phyloP scores from a whole-genome alignment of 306 rosid species.

The Quercus glauca region DNA sequence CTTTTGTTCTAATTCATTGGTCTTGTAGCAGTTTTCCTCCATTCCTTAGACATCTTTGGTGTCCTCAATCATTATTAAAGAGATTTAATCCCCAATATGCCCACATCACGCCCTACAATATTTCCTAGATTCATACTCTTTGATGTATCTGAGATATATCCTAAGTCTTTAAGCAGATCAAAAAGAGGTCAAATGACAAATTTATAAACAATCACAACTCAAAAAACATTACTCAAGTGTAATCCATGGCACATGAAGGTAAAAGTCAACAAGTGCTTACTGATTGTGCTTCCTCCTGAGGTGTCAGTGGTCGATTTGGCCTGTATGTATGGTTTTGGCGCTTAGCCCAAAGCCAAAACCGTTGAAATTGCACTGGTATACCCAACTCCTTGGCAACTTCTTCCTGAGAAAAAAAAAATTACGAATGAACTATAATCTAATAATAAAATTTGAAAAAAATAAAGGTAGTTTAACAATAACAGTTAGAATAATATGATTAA shows the following conservation, averaged over 20 bases:
- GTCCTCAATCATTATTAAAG: not conserved
- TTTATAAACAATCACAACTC: not conserved
- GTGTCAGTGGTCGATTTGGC: constrained; percentile 43
- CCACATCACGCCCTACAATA: not conserved
- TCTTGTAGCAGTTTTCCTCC: not conserved
- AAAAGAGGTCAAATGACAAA: not conserved
- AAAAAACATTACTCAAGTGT: not conserved
- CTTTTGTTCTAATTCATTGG: not conserved
- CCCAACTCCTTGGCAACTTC: constrained; percentile 52
- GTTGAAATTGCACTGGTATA: constrained; percentile 43
- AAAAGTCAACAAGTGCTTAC: constrained; percentile 13
- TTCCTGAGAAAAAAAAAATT: constrained; percentile 23
- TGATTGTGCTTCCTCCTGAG: constrained; percentile 41
- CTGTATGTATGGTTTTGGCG: constrained; percentile 50
- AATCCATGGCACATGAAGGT: not conserved
- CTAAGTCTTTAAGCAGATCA: not conserved
- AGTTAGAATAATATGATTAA: no score
- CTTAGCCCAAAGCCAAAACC: constrained; percentile 52
- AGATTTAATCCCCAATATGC: not conserved
- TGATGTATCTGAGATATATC: not conserved
- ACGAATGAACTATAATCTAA: not conserved
- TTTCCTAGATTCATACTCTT: not conserved
- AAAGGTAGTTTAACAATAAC: not conserved
- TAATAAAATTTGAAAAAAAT: not conserved
- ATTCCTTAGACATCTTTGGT: not conserved